Evolutionary conservation across 805 yeast species (phyloP).

Genomic region (Wilhelminamyces savonicus): DNA sequence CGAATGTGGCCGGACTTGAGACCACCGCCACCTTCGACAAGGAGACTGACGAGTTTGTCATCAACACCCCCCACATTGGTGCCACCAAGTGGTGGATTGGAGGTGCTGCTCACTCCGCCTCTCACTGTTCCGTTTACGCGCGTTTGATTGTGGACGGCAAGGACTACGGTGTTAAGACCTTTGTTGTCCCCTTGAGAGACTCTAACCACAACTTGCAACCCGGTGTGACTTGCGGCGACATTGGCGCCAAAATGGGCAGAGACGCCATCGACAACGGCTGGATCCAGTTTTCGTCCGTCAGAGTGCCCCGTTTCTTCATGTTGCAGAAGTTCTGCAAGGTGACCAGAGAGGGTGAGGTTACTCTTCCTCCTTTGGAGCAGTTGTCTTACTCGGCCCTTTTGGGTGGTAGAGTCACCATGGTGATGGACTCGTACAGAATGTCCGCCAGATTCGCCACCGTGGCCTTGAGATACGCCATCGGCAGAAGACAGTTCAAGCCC

Average conservation of each 20-base stretch:
- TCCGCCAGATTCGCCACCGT: conserved; percentile 76
- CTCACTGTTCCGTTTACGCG: conserved; percentile 82
- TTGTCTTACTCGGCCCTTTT: conserved; percentile 82
- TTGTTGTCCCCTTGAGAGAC: conserved; percentile 87
- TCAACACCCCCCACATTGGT: conserved; percentile 84
- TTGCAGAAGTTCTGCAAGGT: conserved; percentile 74
- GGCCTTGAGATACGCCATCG: conserved; percentile 84
- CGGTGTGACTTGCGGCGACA: conserved; percentile 83
- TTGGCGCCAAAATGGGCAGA: conserved; percentile 93
- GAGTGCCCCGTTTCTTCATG: conserved; percentile 80
- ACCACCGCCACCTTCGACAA: conserved; percentile 83
- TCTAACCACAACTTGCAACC: conserved; percentile 63
- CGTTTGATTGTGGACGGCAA: conserved; percentile 73
- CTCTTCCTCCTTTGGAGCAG: conserved; percentile 80
- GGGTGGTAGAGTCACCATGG: conserved; percentile 89
- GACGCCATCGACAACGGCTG: conserved; percentile 96
- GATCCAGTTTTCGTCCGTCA: conserved; percentile 84
- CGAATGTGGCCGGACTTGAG: conserved; percentile 88
- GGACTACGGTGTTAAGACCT: conserved; percentile 89
- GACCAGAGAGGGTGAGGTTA: conserved; percentile 60
- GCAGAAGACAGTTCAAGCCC: conserved; percentile 71
- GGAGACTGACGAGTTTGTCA: conserved; percentile 57
- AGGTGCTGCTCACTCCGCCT: conserved; percentile 93
- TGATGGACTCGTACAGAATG: conserved; percentile 73
- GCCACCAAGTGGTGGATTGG: conserved; percentile 99